These are phyloP conservation scores for Amniculicola lignicola DNA, from an alignment of 495 filamentous ascomycete species.

Conservation along the genomic window DNA sequence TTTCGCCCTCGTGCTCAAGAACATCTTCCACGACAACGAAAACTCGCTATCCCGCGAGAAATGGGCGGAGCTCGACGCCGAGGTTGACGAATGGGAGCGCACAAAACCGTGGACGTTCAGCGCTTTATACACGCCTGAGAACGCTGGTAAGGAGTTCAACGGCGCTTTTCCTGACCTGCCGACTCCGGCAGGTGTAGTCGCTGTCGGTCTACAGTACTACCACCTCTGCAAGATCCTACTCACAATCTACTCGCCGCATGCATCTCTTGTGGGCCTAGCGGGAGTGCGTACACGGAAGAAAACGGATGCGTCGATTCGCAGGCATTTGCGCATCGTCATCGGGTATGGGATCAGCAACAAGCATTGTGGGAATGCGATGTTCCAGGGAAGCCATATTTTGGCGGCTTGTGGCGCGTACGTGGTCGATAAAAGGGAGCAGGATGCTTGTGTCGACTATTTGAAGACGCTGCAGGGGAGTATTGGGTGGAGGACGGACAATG, in stretches of 20 bases:
- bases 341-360: conserved; percentile 18
- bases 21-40: conserved; percentile 11
- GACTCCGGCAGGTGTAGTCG: conserved; percentile 21
- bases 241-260: conserved; percentile 15
- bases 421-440: conserved; percentile 6
- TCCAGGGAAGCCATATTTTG: conserved; percentile 20
- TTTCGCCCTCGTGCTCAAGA: conserved; percentile 20
- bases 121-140: conserved; percentile 6
- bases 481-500: conserved; percentile 20
- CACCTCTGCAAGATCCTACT: conserved; percentile 22
- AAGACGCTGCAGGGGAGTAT: conserved; percentile 2
- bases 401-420: conserved; percentile 18
- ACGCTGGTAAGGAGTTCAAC: conserved; percentile 7
- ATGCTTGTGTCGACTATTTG: conserved; percentile 19
- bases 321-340: conserved; percentile 11
- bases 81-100: conserved; percentile 18
- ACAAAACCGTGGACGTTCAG: conserved; percentile 19
- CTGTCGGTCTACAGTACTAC: conserved; percentile 25
- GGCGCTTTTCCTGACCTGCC: conserved; percentile 11
- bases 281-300: conserved; percentile 3
- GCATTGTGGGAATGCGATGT: conserved; percentile 20
- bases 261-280: conserved; percentile 13
- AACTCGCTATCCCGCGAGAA: neutral
- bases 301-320: conserved; percentile 13
- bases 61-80: conserved; percentile 17